A percentile compares a stretch with the other conserved stretches of the same genome.
Evolutionary conservation across 106 monocot species (phyloP).

Genomic region (Hemerocallis citrina): DNA sequence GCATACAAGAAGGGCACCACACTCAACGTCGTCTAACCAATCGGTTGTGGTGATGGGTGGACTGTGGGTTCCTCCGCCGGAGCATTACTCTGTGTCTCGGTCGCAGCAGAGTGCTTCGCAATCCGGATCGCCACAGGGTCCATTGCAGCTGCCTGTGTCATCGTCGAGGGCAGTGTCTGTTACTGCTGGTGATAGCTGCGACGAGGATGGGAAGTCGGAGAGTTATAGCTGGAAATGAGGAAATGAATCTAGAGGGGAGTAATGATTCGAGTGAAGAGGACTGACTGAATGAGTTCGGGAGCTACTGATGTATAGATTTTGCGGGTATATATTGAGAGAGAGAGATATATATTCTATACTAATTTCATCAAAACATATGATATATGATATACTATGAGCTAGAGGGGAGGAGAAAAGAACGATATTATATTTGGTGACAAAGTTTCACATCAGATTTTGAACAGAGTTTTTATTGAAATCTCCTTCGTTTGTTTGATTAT

Average conservation of each 20-base stretch:
- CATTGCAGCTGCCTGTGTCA: slow-evolving; percentile 34
- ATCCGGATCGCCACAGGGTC: slow-evolving; percentile 68
- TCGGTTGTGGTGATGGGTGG: slow-evolving; percentile 41
- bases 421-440: too few species aligned
- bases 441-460: too few species aligned
- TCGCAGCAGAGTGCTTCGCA: slow-evolving; percentile 43
- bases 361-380: too few species aligned
- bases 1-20: slow-evolving; percentile 42
- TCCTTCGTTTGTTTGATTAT: too few species aligned
- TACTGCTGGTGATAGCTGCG: slow-evolving; percentile 47
- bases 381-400: too few species aligned
- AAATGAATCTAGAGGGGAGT: too few species aligned
- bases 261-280: neutral
- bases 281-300: neutral
- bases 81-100: slow-evolving; percentile 6
- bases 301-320: slow-evolving; percentile 1
- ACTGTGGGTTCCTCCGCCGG: slow-evolving; percentile 31
- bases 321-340: too few species aligned
- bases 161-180: slow-evolving; percentile 20
- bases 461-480: too few species aligned
- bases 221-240: slow-evolving; percentile 17
- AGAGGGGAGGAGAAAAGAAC: too few species aligned
- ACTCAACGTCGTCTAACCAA: slow-evolving; percentile 12
- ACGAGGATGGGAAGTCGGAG: slow-evolving; percentile 22
- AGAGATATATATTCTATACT: too few species aligned